Conservation (phyloP, 441 rosid species). For the Flueggea neowawraea region DNA sequence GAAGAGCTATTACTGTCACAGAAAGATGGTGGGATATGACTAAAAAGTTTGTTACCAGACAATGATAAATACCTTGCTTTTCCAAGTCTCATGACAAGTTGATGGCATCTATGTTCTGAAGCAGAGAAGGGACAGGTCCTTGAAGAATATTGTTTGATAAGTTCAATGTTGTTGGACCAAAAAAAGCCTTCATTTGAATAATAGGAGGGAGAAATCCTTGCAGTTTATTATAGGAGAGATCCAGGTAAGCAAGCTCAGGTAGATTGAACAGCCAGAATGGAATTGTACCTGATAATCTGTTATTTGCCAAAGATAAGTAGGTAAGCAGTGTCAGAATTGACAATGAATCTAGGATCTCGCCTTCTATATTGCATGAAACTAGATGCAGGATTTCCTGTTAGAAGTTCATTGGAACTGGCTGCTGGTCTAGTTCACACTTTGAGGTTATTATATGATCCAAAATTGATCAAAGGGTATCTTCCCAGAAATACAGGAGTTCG, state of each 20-base stretch:
- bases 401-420: slow-evolving; percentile 9
- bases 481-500: slow-evolving; percentile 18
- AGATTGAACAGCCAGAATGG: slow-evolving; percentile 25
- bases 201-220: slow-evolving; percentile 5
- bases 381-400: slow-evolving; percentile 11
- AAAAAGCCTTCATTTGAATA: slow-evolving; percentile 5
- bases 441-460: slow-evolving; percentile 16
- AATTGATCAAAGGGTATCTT: slow-evolving; percentile 13
- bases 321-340: slow-evolving; percentile 9
- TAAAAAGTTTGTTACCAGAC: slow-evolving; percentile 7
- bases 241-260: slow-evolving; percentile 11
- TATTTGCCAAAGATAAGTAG: slow-evolving; percentile 8
- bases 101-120: slow-evolving; percentile 10
- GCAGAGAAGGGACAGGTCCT: slow-evolving; percentile 9
- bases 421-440: slow-evolving; percentile 13
- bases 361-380: slow-evolving; percentile 16
- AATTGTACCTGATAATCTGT: slow-evolving; percentile 14
- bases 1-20: slow-evolving; percentile 4
- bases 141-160: slow-evolving; percentile 8
- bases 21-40: slow-evolving; percentile 13
- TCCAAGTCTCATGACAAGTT: slow-evolving; percentile 6
- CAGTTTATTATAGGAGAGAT: slow-evolving; percentile 19
- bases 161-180: neutral
- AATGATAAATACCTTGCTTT: slow-evolving; percentile 5
- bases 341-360: slow-evolving; percentile 18